Percentiles rank a stretch among this genome's conserved stretches.
Evolutionary conservation across 2,329 filamentous ascomycete genomes (phyloP).

Genomic region (Fusarium oligoseptatum): DNA sequence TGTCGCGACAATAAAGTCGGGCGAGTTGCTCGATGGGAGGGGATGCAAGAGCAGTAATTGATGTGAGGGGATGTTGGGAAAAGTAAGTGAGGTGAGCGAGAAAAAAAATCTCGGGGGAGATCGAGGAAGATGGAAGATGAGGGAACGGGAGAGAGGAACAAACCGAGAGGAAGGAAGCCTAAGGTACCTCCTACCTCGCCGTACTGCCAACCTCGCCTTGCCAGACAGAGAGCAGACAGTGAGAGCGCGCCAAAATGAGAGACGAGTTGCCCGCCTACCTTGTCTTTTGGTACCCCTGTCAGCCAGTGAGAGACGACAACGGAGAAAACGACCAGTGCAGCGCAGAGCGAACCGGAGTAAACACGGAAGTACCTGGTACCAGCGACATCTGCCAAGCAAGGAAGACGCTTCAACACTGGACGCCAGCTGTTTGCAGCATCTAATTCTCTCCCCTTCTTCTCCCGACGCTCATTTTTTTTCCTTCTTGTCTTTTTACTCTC

Average conservation of each 20-base stretch:
- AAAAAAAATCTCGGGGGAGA: constrained; percentile 38
- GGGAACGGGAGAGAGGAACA: constrained; percentile 36
- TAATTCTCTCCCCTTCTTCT: constrained; percentile 34
- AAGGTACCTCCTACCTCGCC: constrained; percentile 34
- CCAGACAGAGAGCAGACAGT: constrained; percentile 22
- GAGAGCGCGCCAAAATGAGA: constrained; percentile 34
- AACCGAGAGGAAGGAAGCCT: constrained; percentile 16
- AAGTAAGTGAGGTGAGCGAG: constrained; percentile 41
- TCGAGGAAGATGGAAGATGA: constrained; percentile 41
- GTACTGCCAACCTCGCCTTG: constrained; percentile 7
- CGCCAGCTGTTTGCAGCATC: constrained; percentile 46
- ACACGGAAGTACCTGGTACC: constrained; percentile 45
- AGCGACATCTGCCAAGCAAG: constrained; percentile 40
- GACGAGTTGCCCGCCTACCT: constrained; percentile 21
- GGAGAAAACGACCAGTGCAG: constrained; percentile 30
- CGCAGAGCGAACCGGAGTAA: constrained; percentile 38
- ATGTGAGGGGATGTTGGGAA: constrained; percentile 35
- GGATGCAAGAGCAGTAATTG: constrained; percentile 16
- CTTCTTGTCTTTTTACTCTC: constrained; percentile 22
- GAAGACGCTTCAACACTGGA: constrained; percentile 40
- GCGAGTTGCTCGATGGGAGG: constrained; percentile 12
- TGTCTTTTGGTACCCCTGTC: neutral
- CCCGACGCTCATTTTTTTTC: constrained; percentile 35
- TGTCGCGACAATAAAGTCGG: constrained; percentile 33
- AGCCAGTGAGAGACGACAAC: constrained; percentile 39